Percentiles rank a stretch among this genome's conserved stretches.
phyloP scores from a whole-genome alignment of 2,329 filamentous ascomycete species.

The Epichloe typhina region DNA sequence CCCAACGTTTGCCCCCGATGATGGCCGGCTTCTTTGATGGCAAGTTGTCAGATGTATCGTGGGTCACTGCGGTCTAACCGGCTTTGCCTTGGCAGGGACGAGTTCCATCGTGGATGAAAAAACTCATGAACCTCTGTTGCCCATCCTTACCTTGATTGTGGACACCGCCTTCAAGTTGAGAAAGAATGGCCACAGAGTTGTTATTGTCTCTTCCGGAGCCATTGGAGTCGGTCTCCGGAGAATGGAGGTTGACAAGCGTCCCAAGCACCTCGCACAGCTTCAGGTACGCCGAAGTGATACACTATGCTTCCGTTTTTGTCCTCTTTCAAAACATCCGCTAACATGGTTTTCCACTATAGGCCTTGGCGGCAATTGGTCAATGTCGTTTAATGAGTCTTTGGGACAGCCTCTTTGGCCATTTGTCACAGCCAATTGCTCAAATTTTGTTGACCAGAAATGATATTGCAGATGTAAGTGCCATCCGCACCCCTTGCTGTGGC shows the following conservation, averaged over 20 bases:
- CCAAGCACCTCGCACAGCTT: constrained; percentile 79
- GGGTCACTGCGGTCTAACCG: background rate
- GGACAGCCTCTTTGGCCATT: constrained; percentile 82
- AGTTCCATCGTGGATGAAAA: constrained; percentile 98
- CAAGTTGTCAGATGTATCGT: background rate
- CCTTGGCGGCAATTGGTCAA: constrained; percentile 89
- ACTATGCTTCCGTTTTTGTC: background rate
- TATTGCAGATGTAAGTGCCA: constrained; percentile 66
- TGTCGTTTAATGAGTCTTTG: constrained; percentile 89
- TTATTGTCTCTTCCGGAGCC: constrained; percentile 93
- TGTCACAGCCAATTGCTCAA: constrained; percentile 84
- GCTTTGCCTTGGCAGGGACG: constrained; percentile 49
- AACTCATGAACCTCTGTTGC: constrained; percentile 84
- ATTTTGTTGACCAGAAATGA: constrained; percentile 90
- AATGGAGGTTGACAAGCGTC: constrained; percentile 77
- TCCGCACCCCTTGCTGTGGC: too few relatives aligned
- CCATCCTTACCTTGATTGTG: constrained; percentile 82
- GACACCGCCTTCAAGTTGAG: constrained; percentile 81
- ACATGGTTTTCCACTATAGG: constrained; percentile 29
- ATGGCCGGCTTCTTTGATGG: background rate
- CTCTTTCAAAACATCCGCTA: background rate
- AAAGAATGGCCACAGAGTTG: constrained; percentile 84
- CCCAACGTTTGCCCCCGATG: background rate
- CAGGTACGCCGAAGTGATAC: constrained; percentile 40
- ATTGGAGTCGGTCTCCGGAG: constrained; percentile 85